Conservation (phyloP, 1,284 basidiomycete genomes). For the Sporisorium exsertum region DNA sequence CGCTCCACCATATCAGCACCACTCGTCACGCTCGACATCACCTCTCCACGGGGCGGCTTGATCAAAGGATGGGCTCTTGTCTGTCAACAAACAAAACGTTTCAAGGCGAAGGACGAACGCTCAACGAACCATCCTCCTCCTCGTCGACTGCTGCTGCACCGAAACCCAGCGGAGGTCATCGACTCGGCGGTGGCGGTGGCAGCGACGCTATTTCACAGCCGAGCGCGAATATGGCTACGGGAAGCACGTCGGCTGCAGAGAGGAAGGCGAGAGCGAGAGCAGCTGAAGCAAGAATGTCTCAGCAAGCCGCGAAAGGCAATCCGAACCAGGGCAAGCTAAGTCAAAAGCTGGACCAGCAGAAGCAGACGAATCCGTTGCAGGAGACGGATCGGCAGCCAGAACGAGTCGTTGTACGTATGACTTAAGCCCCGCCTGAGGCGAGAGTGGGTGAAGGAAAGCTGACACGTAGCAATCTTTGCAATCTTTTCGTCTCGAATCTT, state of each 20-base stretch:
- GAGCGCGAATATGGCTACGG: not conserved
- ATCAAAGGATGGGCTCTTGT: constrained; percentile 51
- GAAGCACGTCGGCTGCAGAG: constrained; percentile 14
- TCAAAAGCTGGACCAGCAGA: constrained; percentile 27
- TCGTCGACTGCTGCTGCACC: not conserved
- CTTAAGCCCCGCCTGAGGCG: too few relatives aligned
- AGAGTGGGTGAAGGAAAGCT: too few relatives aligned
- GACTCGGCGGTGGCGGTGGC: constrained; percentile 20
- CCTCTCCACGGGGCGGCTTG: too few relatives aligned
- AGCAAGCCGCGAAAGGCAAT: constrained; percentile 30
- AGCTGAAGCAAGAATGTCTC: constrained; percentile 29
- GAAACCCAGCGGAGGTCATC: constrained; percentile 1
- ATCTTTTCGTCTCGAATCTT: too few relatives aligned
- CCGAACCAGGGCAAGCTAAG: constrained; percentile 34
- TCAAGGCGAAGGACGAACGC: constrained; percentile 31
- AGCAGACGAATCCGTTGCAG: constrained; percentile 14
- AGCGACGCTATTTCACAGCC: not conserved
- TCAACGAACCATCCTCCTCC: constrained; percentile 5
- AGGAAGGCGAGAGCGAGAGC: constrained; percentile 40
- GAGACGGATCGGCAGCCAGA: constrained; percentile 1
- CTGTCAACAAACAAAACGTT: constrained; percentile 24
- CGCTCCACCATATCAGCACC: not conserved
- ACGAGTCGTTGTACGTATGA: constrained; percentile 39
- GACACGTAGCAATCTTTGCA: too few relatives aligned
- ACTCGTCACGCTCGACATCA: not conserved